phyloP scores from a whole-genome alignment of 495 filamentous ascomycete species.

The Xylaria palmicola region DNA sequence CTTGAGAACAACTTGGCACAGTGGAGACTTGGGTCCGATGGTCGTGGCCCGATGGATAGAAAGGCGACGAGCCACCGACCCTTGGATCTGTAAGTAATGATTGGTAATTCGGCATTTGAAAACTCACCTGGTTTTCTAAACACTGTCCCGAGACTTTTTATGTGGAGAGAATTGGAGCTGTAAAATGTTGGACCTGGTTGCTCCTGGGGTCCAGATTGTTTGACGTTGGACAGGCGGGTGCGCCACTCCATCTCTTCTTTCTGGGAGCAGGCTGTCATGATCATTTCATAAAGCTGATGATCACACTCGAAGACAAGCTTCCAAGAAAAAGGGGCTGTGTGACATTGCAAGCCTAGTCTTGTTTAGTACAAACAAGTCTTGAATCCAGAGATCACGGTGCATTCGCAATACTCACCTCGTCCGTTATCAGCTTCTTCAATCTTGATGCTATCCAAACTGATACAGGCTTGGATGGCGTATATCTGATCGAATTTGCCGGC shows the following conservation, averaged over 20 bases:
- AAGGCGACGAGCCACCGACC: constrained; percentile 69
- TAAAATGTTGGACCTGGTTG: constrained; percentile 47
- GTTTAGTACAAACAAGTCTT: constrained; percentile 8
- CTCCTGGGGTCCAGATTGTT: constrained; percentile 43
- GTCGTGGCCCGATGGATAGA: constrained; percentile 78
- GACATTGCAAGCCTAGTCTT: constrained; percentile 74
- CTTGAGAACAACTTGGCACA: constrained; percentile 80
- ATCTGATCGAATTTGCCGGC: constrained; percentile 56
- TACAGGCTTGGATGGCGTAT: constrained; percentile 73
- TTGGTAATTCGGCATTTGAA: not conserved
- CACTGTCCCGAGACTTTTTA: constrained; percentile 71
- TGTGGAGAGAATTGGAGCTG: constrained; percentile 62
- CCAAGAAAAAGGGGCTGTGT: constrained; percentile 85
- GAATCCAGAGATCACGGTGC: not conserved
- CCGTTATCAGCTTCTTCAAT: constrained; percentile 80
- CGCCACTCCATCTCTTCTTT: constrained; percentile 81
- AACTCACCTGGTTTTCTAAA: constrained; percentile 62
- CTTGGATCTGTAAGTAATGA: constrained; percentile 30
- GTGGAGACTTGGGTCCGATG: constrained; percentile 58
- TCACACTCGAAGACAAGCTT: constrained; percentile 84
- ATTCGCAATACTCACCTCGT: constrained; percentile 57
- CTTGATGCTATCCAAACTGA: constrained; percentile 66
- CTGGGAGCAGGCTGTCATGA: constrained; percentile 83
- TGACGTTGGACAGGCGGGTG: constrained; percentile 46
- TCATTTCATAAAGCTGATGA: constrained; percentile 76